Evolutionary conservation across 768 basidiomycete genomes (phyloP).

Genomic region (Suillus occidentalis): DNA sequence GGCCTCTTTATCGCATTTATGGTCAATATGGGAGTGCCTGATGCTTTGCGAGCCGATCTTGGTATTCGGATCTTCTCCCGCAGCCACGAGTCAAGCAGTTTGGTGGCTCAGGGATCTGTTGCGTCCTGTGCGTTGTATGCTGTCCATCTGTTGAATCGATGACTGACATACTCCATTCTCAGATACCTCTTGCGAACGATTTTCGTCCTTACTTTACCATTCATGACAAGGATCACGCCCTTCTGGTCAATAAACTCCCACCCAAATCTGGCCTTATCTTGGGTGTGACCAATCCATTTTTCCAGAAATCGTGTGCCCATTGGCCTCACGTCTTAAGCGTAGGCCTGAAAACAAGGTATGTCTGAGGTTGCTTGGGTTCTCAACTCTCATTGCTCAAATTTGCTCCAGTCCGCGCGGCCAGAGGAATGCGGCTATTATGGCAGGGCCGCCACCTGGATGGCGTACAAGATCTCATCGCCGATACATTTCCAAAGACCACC

Average conservation of each 20-base stretch:
- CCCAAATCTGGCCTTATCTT: slow-evolving; percentile 75
- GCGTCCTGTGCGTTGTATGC: slow-evolving; percentile 59
- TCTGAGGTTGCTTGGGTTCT: slow-evolving; percentile 15
- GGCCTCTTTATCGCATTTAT: slow-evolving; percentile 62
- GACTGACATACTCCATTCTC: background rate
- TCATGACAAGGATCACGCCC: slow-evolving; percentile 81
- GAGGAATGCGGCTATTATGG: slow-evolving; percentile 10
- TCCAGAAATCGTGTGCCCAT: slow-evolving; percentile 74
- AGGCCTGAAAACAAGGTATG: slow-evolving; percentile 48
- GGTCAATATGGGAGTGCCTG: slow-evolving; percentile 94
- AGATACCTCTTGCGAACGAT: slow-evolving; percentile 85
- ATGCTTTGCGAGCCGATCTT: slow-evolving; percentile 89
- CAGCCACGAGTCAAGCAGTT: slow-evolving; percentile 81
- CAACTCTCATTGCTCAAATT: background rate
- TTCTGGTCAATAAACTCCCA: slow-evolving; percentile 78
- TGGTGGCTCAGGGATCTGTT: slow-evolving; percentile 92
- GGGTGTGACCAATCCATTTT: slow-evolving; percentile 88
- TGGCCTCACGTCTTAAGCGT: slow-evolving; percentile 86
- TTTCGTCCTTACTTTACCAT: slow-evolving; percentile 95
- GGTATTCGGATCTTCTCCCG: slow-evolving; percentile 76
- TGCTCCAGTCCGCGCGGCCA: slow-evolving; percentile 10
- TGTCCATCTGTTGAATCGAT: background rate
- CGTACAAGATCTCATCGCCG: slow-evolving; percentile 77
- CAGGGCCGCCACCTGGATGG: slow-evolving; percentile 72
- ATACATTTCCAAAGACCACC: slow-evolving; percentile 81